These are phyloP conservation scores for Begonia peltatifolia DNA, from an alignment of 306 rosid genomes.

Conservation along the genomic window DNA sequence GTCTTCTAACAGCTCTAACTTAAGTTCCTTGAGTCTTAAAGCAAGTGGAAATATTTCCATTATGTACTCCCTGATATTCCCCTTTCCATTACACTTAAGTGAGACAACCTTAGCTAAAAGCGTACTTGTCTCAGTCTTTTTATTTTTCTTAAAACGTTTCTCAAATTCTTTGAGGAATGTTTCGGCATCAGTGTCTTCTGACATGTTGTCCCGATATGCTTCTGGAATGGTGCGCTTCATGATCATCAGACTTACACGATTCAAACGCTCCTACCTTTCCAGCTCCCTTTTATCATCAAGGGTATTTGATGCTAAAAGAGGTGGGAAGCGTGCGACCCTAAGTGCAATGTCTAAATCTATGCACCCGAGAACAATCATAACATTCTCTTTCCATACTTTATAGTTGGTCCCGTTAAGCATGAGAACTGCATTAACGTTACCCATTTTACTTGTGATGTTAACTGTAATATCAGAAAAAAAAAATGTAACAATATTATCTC, in stretches of 20 bases:
- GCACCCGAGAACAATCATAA: background rate
- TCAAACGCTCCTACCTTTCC: background rate
- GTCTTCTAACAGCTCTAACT: background rate
- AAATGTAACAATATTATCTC: too few species aligned
- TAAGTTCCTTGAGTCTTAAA: background rate
- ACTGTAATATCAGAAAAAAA: too few species aligned
- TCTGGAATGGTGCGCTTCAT: background rate
- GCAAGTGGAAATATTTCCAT: background rate
- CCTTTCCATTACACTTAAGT: background rate
- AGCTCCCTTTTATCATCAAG: background rate
- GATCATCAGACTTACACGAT: background rate
- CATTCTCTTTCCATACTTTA: background rate
- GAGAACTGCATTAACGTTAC: too few species aligned
- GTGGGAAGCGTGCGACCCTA: background rate
- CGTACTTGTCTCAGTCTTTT: background rate
- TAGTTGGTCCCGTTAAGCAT: background rate
- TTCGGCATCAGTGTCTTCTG: background rate
- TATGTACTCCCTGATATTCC: constrained; percentile 2
- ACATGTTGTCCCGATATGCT: background rate
- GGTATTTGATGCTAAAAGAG: background rate
- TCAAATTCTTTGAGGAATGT: background rate
- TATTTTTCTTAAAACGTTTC: background rate
- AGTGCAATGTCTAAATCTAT: background rate
- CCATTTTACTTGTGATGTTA: too few species aligned
- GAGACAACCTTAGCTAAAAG: background rate